Evolutionary conservation across 108 stramenopile species (phyloP).

Genomic region (Hondaea fermentalgiana): DNA sequence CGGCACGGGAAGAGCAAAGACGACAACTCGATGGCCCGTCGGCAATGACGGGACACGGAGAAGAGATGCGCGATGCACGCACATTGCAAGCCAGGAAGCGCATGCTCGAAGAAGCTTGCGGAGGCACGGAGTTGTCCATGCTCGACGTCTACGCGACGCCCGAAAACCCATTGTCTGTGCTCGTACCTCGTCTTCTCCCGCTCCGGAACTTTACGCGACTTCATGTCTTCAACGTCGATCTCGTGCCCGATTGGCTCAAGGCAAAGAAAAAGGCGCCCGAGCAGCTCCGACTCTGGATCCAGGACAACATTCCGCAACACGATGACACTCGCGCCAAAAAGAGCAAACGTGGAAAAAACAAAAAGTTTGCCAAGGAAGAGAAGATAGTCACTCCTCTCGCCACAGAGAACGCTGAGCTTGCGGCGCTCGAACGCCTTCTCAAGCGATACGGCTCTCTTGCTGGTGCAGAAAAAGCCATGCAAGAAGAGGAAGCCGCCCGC

Average conservation of each 20-base stretch:
- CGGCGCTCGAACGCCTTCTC: background rate
- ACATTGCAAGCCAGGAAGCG: background rate
- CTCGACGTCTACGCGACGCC: background rate
- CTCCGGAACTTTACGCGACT: background rate
- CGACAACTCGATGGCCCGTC: too few relatives aligned
- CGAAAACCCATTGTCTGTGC: background rate
- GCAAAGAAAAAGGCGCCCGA: background rate
- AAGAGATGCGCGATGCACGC: too few relatives aligned
- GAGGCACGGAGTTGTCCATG: background rate
- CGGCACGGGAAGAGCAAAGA: too few relatives aligned
- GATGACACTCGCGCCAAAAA: background rate
- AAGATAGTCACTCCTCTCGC: background rate
- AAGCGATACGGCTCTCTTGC: background rate
- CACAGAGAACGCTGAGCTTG: background rate
- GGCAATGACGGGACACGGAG: too few relatives aligned
- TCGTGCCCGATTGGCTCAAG: background rate
- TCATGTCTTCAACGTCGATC: background rate
- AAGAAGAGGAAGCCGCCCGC: background rate
- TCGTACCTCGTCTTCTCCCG: background rate
- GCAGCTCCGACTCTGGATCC: background rate
- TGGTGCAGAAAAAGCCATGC: background rate
- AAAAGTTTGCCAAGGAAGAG: too few relatives aligned
- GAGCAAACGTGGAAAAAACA: too few relatives aligned
- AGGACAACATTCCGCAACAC: background rate
- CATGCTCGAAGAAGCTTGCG: background rate